phyloP scores from a whole-genome alignment of 2,329 filamentous ascomycete genomes.

The Paraphaeosphaeria sporulosa region DNA sequence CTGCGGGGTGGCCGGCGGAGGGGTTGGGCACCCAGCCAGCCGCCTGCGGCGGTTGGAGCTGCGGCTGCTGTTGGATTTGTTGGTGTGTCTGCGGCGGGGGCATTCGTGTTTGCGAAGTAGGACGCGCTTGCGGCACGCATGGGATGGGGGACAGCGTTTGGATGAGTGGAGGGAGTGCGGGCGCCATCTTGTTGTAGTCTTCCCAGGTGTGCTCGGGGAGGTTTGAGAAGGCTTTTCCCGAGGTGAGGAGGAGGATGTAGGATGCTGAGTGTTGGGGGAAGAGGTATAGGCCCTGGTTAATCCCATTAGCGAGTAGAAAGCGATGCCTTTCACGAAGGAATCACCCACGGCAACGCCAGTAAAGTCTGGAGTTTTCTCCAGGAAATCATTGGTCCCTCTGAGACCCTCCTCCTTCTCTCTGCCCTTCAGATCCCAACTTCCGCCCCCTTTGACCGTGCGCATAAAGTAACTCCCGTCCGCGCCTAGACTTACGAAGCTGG shows the following conservation, averaged over 20 bases:
- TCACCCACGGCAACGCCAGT: conserved; percentile 33
- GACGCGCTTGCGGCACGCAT: conserved; percentile 26
- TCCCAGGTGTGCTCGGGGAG: conserved; percentile 42
- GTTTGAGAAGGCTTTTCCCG: conserved; percentile 41
- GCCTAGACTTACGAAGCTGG: conserved; percentile 39
- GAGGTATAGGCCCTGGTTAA: conserved; percentile 35
- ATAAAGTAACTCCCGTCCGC: conserved; percentile 43
- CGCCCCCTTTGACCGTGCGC: conserved; percentile 41
- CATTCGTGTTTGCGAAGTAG: neutral
- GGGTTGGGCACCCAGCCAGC: neutral
- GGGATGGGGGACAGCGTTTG: conserved; percentile 35
- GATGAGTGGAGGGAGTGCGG: conserved; percentile 29
- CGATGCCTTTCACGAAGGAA: neutral
- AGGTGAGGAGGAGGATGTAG: conserved; percentile 37
- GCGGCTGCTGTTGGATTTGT: neutral
- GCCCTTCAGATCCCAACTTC: conserved; percentile 41
- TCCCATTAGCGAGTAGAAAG: neutral
- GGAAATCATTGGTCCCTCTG: conserved; percentile 36
- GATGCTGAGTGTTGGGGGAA: conserved; percentile 35
- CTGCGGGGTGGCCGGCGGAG: neutral
- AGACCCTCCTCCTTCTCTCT: conserved; percentile 34
- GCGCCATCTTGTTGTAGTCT: conserved; percentile 42
- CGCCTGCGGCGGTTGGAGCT: neutral
- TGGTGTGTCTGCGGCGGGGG: neutral
- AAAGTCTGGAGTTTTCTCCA: conserved; percentile 33